phyloP scores from a whole-genome alignment of 2,329 filamentous ascomycete species.

The Xylaria sp. region DNA sequence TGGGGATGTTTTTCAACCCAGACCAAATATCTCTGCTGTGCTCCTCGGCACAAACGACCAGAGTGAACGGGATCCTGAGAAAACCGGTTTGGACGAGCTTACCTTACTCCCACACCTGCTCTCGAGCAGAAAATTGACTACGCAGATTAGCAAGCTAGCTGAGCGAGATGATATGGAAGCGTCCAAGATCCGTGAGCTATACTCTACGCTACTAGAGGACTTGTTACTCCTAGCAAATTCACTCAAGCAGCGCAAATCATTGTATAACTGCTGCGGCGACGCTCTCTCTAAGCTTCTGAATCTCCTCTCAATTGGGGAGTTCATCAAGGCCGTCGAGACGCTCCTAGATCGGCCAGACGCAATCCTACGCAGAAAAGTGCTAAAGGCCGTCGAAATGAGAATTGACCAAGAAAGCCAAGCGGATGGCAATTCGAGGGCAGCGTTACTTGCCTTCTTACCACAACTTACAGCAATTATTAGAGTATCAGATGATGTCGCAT shows the following conservation, averaged over 20 bases:
- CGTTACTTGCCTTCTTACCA: constrained; percentile 81
- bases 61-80: constrained; percentile 59
- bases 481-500: constrained; percentile 75
- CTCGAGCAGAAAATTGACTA: constrained; percentile 66
- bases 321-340: constrained; percentile 87
- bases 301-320: constrained; percentile 85
- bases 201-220: constrained; percentile 74
- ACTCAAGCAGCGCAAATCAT: constrained; percentile 65
- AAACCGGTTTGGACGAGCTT: constrained; percentile 65
- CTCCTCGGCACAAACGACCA: constrained; percentile 71
- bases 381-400: constrained; percentile 82
- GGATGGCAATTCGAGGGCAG: constrained; percentile 73
- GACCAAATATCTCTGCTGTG: constrained; percentile 76
- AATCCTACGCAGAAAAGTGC: constrained; percentile 80
- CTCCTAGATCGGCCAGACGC: constrained; percentile 81
- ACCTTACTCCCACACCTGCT: constrained; percentile 68
- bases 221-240: constrained; percentile 73
- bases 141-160: constrained; percentile 66
- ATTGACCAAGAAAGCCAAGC: constrained; percentile 78
- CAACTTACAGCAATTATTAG: constrained; percentile 81
- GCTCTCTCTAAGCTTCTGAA: constrained; percentile 84
- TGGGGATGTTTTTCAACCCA: constrained; percentile 78
- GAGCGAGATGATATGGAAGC: constrained; percentile 73
- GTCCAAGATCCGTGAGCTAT: constrained; percentile 74
- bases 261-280: constrained; percentile 72